phyloP scores from a whole-genome alignment of 1,139 yeast species.

The Pichia sp. region DNA sequence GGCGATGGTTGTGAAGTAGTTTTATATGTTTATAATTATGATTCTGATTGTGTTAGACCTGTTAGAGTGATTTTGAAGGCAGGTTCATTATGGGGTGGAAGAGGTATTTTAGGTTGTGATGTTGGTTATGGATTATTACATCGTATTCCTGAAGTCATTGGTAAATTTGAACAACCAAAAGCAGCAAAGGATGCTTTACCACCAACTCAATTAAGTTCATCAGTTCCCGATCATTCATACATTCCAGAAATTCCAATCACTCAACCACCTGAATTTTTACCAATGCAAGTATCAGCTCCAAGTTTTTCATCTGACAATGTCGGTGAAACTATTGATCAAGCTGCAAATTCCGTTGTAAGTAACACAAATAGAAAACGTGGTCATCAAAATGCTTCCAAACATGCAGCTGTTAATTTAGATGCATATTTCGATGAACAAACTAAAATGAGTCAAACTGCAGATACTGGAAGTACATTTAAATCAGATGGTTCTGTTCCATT shows the following conservation, averaged over 20 bases:
- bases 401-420: constrained; percentile 6
- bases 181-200: constrained; percentile 2
- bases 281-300: constrained; percentile 11
- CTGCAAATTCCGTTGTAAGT: constrained; percentile 9
- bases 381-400: constrained; percentile 2
- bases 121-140: constrained; percentile 91
- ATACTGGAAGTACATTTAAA: background rate
- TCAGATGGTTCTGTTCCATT: constrained; percentile 4
- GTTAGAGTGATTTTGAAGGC: constrained; percentile 65
- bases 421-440: constrained; percentile 16
- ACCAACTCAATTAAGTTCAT: background rate
- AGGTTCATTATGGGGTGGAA: constrained; percentile 49
- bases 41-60: constrained; percentile 78
- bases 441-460: constrained; percentile 4
- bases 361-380: constrained; percentile 9
- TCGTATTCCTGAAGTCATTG: constrained; percentile 66
- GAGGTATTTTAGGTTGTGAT: constrained; percentile 85
- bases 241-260: constrained; percentile 9
- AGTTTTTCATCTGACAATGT: constrained; percentile 5
- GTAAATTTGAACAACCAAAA: constrained; percentile 30
- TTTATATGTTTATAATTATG: constrained; percentile 83
- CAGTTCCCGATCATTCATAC: background rate
- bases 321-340: constrained; percentile 13
- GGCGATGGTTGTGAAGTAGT: constrained; percentile 31
- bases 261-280: constrained; percentile 16